Base-by-base conservation (phyloP, 805 yeast genomes). In the Metschnikowia similis region DNA sequence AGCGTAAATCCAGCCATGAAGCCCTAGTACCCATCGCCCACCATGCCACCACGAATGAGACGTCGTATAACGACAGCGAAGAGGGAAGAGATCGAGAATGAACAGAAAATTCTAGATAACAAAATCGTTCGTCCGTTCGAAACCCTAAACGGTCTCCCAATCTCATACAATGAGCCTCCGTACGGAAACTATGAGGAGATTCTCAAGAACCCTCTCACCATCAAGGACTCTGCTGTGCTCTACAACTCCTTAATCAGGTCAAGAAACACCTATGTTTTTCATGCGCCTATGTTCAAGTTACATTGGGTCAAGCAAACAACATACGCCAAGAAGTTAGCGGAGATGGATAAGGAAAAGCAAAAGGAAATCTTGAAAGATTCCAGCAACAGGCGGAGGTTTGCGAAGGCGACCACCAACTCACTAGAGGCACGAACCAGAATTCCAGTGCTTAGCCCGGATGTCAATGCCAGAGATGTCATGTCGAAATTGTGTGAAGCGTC, bases 401-500 rank as follows among this genome's bases (percentile, higher is more conserved):
- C 61, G 8, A 56, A 54, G 38, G 61, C 61, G 5, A 57, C 59
- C 10, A 49, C 54, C 21, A 56, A 52, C 41, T 54, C 59, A 2
- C 37, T 57, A 32, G 59, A 57, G 40, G 52, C 59, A 13, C 49
- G 55, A 21, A 54, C 54, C n/a, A 55, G 75, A 36, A 55, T 45
- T 47, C 75, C 71, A 47, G 75, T 64, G 48, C 66, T 67, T 51
- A 66, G 73, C 8, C 56, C 64, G 14, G 76, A 72, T 11, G 68
- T 69, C 4, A 81, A 80, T 61, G 85, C 87, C 4, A 72, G 95
- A 58, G 97, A 92, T 55, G 83, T 83, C 49, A 90, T 91, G 96
- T 85, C 89, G 52, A 90, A 89, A 63, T 70, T 94, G 49, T 82
- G 92, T 57, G 97, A 91, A 57, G 82, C 91, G 52, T 69, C 72